A percentile compares a stretch with the other conserved stretches of the same genome.
Conservation (phyloP, 2,329 filamentous ascomycete species). For the Fusarium aywerte region DNA sequence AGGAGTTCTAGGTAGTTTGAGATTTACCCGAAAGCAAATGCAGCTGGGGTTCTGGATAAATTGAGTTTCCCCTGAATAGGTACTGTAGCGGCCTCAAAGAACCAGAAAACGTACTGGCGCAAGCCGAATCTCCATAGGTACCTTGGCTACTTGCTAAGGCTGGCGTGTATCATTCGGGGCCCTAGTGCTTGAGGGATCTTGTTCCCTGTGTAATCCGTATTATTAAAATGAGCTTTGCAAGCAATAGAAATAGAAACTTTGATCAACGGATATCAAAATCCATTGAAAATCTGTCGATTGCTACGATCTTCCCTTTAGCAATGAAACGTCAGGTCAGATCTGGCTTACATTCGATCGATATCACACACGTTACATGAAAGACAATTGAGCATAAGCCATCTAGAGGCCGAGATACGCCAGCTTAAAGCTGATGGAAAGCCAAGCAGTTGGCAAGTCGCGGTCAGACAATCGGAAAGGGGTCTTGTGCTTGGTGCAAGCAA, state of each 20-base stretch:
- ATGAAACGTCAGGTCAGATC: not conserved
- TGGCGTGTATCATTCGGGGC: not conserved
- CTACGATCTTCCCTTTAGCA: not conserved
- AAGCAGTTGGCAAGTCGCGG: slow-evolving; percentile 8
- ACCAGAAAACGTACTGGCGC: not conserved
- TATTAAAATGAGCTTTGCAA: not conserved
- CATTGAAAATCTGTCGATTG: slow-evolving; percentile 4
- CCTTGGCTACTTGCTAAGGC: not conserved
- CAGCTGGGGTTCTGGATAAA: slow-evolving; percentile 18
- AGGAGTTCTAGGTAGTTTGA: slow-evolving; percentile 7
- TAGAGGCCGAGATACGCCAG: slow-evolving; percentile 11
- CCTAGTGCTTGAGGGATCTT: not conserved
- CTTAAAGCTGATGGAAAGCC: not conserved
- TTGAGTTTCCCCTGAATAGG: not conserved
- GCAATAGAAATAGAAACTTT: not conserved
- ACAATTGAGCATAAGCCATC: not conserved
- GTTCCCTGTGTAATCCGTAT: not conserved
- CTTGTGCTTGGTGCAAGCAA: not conserved
- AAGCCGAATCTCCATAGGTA: not conserved
- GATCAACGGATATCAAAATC: too few relatives aligned
- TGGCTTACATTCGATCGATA: not conserved
- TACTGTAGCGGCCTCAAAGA: too few relatives aligned
- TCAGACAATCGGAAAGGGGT: slow-evolving; percentile 25
- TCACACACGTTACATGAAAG: not conserved
- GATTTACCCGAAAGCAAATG: slow-evolving; percentile 38